phyloP scores from a whole-genome alignment of 257 asterid genomes.

The Datura wrightii region DNA sequence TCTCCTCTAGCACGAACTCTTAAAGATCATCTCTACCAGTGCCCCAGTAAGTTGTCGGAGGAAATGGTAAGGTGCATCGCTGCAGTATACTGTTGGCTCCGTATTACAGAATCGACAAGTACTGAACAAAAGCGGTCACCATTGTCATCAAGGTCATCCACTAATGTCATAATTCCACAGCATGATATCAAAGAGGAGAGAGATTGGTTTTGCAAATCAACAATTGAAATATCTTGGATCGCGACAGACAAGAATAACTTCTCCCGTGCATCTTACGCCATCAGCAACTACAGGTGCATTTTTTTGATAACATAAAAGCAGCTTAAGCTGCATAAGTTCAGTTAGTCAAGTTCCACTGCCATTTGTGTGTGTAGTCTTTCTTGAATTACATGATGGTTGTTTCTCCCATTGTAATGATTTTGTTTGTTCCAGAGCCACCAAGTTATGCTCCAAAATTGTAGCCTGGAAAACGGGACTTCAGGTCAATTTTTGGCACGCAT shows the following conservation, averaged over 20 bases:
- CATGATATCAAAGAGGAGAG: constrained; percentile 43
- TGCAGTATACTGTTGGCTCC: constrained; percentile 64
- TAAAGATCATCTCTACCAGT: constrained; percentile 67
- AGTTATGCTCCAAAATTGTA: not conserved
- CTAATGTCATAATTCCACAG: constrained; percentile 47
- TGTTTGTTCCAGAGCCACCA: not conserved
- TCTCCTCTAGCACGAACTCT: constrained; percentile 49
- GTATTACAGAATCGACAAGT: constrained; percentile 42
- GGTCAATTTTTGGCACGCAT: not conserved
- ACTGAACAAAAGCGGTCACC: constrained; percentile 48
- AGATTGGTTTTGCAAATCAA: constrained; percentile 49
- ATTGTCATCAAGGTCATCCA: constrained; percentile 47
- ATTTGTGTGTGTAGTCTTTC: not conserved
- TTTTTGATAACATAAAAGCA: not conserved
- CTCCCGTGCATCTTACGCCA: constrained; percentile 65
- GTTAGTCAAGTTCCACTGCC: not conserved
- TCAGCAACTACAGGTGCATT: constrained; percentile 57
- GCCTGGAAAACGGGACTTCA: not conserved
- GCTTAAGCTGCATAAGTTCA: not conserved
- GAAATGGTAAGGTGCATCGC: constrained; percentile 76
- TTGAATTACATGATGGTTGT: constrained; percentile 7
- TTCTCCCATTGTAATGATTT: not conserved
- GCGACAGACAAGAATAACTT: constrained; percentile 54
- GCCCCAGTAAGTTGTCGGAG: constrained; percentile 71
- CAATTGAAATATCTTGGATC: constrained; percentile 60